Conservation (phyloP, 805 yeast genomes). For the Candida pseudoglaebosa region DNA sequence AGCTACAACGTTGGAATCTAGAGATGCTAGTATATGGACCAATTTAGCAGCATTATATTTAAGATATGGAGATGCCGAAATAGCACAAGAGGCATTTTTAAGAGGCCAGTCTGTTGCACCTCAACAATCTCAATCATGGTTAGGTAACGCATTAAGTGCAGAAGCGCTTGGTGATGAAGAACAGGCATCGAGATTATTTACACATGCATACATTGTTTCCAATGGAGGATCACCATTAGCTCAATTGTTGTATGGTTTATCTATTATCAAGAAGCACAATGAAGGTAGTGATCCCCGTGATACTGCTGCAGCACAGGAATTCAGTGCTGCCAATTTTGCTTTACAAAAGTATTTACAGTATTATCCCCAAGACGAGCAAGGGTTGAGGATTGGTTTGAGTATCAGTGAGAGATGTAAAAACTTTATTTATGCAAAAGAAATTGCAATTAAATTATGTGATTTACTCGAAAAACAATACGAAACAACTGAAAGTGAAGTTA, state of each 20-base stretch:
- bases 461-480: constrained; percentile 58
- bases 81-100: constrained; percentile 69
- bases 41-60: constrained; percentile 78
- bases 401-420: constrained; percentile 69
- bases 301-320: constrained; percentile 57
- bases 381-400: constrained; percentile 51
- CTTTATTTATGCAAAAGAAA: constrained; percentile 48
- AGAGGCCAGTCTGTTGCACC: constrained; percentile 84
- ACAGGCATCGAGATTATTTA: constrained; percentile 44
- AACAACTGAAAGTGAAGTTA: constrained; percentile 43
- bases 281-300: constrained; percentile 48
- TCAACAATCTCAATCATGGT: constrained; percentile 70
- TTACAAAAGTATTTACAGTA: constrained; percentile 60
- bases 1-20: constrained; percentile 66
- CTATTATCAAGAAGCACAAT: constrained; percentile 46
- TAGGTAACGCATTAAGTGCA: constrained; percentile 72
- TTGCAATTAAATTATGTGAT: constrained; percentile 44
- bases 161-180: constrained; percentile 44
- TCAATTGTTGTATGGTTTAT: constrained; percentile 66
- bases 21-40: constrained; percentile 70
- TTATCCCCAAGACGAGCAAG: constrained; percentile 55
- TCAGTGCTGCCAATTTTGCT: constrained; percentile 65
- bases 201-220: constrained; percentile 76
- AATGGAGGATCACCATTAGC: constrained; percentile 69
- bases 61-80: constrained; percentile 58